Evolutionary conservation across 192 early-diverging fungal species (phyloP).

Genomic region (Irineochytrium annulatum): DNA sequence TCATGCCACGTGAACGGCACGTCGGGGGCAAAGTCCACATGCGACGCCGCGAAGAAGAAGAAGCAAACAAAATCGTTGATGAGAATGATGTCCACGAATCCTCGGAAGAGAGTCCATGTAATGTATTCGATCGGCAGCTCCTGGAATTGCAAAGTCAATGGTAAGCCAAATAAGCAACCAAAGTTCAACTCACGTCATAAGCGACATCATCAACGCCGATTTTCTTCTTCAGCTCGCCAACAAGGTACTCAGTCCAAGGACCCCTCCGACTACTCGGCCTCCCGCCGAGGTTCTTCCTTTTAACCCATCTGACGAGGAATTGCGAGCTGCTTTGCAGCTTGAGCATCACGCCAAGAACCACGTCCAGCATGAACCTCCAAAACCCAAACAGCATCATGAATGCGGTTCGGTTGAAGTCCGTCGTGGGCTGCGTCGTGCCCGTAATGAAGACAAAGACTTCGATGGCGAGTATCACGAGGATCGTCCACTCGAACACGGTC

Average conservation of each 20-base stretch:
- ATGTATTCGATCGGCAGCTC: slow-evolving; percentile 91
- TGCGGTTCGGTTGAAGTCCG: slow-evolving; percentile 18
- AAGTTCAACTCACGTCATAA: slow-evolving; percentile 60
- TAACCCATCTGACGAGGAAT: slow-evolving; percentile 67
- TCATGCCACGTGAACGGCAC: slow-evolving; percentile 31
- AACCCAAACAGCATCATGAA: slow-evolving; percentile 76
- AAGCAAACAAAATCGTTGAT: slow-evolving; percentile 91
- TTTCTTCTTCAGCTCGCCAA: slow-evolving; percentile 31
- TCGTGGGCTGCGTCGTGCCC: slow-evolving; percentile 39
- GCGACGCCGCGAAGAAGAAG: slow-evolving; percentile 74
- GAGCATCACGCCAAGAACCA: slow-evolving; percentile 78
- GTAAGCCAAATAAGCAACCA: slow-evolving; percentile 2
- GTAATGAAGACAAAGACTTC: slow-evolving; percentile 56
- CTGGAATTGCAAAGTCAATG: slow-evolving; percentile 24
- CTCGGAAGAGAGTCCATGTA: slow-evolving; percentile 91
- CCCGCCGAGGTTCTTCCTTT: slow-evolving; percentile 56
- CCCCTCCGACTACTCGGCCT: slow-evolving; percentile 24
- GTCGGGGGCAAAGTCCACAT: slow-evolving; percentile 63
- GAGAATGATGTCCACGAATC: slow-evolving; percentile 86
- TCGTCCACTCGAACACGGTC: slow-evolving; percentile 70
- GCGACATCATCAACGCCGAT: slow-evolving; percentile 39
- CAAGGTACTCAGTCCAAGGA: slow-evolving; percentile 29
- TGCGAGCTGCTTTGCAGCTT: slow-evolving; percentile 73
- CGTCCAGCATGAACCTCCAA: slow-evolving; percentile 86
- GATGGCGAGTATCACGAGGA: slow-evolving; percentile 60